A percentile compares a stretch with the other conserved stretches of the same genome.
phyloP scores from a whole-genome alignment of 371 early-diverging fungal species.

The Mucor sp. region DNA sequence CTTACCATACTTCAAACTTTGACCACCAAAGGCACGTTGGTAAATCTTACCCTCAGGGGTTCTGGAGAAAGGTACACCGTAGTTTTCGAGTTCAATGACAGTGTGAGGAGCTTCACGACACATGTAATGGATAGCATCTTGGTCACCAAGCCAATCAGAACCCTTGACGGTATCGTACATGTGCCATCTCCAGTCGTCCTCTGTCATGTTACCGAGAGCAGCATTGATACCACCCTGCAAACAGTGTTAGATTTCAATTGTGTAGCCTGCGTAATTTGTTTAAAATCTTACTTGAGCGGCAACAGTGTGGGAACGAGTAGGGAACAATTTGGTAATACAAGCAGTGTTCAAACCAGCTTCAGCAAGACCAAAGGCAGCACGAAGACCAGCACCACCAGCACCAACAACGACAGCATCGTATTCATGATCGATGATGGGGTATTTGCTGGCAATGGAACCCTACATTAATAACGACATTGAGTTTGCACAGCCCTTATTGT shows the following conservation, averaged over 20 bases:
- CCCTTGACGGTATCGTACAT: slow-evolving; percentile 99
- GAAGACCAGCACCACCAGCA: slow-evolving; percentile 98
- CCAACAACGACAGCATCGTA: slow-evolving; percentile 98
- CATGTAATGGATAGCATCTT: slow-evolving; percentile 99
- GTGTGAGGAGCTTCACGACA: slow-evolving; percentile 96
- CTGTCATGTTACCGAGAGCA: slow-evolving; percentile 98
- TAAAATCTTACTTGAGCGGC: slow-evolving; percentile 83
- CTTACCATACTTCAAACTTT: slow-evolving; percentile 92
- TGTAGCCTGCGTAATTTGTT: background rate
- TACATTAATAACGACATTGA: slow-evolving; percentile 14
- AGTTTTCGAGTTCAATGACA: slow-evolving; percentile 97
- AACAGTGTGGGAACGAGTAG: slow-evolving; percentile 98
- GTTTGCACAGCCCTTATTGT: background rate
- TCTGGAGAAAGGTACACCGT: slow-evolving; percentile 97
- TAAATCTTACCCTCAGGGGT: slow-evolving; percentile 97
- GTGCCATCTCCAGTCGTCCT: slow-evolving; percentile 99
- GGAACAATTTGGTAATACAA: slow-evolving; percentile 98
- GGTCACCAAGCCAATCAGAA: slow-evolving; percentile 96
- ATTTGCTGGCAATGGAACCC: slow-evolving; percentile 71
- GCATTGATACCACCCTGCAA: slow-evolving; percentile 96
- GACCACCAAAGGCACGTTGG: slow-evolving; percentile 98
- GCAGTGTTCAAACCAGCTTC: slow-evolving; percentile 97
- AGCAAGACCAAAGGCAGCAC: slow-evolving; percentile 97
- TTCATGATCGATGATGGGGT: slow-evolving; percentile 96
- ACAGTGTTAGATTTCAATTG: background rate